phyloP scores from a whole-genome alignment of 345 rosid genomes.

The Eucalyptus albens region DNA sequence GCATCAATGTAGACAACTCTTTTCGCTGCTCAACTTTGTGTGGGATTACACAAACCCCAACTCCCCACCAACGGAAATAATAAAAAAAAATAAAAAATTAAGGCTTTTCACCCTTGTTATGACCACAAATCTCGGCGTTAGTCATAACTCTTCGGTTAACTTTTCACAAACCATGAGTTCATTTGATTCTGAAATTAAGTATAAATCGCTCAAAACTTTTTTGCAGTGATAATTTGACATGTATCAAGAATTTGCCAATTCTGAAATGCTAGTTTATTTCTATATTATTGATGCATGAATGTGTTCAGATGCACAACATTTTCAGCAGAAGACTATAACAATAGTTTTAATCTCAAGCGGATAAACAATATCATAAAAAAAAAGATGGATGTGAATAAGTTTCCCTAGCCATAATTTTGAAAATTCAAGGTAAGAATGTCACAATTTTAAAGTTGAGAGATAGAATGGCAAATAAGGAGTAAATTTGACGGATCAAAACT shows the following conservation, averaged over 20 bases:
- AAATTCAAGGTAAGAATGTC: neutral
- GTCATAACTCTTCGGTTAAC: neutral
- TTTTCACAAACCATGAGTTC: neutral
- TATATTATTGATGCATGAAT: neutral
- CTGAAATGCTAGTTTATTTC: neutral
- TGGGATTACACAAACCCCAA: neutral
- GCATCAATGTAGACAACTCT: neutral
- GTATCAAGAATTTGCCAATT: neutral
- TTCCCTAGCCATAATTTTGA: neutral
- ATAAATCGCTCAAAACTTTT: neutral
- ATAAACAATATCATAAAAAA: neutral
- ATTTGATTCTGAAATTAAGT: neutral
- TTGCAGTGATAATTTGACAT: neutral
- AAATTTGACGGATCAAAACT: neutral
- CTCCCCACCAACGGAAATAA: neutral
- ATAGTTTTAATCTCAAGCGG: neutral
- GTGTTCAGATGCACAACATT: neutral
- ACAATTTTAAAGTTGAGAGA: neutral
- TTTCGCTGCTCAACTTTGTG: neutral
- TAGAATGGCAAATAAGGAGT: neutral
- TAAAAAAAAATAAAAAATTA: neutral
- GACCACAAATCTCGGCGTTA: neutral
- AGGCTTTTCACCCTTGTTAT: neutral
- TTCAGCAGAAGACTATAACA: neutral
- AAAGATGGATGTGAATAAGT: neutral